Percentiles rank a stretch among this genome's conserved stretches.
These are phyloP conservation scores for Centaurea solstitialis DNA, from an alignment of 129 eudicot species.

Conservation along the genomic window DNA sequence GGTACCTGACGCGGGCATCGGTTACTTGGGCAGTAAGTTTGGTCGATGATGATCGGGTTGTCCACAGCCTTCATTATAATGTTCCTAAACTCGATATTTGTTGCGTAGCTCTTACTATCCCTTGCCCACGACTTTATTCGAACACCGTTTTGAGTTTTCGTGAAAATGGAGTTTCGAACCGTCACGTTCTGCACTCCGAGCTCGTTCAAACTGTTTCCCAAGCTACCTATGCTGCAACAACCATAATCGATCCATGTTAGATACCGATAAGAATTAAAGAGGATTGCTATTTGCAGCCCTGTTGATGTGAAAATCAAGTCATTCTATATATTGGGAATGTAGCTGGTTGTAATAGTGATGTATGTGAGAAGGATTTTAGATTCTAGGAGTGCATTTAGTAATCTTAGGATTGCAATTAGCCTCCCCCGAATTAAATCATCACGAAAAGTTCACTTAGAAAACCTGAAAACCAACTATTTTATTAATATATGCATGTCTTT, in stretches of 20 bases:
- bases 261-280: neutral
- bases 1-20: slow-evolving; percentile 55
- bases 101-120: slow-evolving; percentile 64
- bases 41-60: slow-evolving; percentile 79
- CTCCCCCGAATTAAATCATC: neutral
- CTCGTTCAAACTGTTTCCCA: slow-evolving; percentile 60
- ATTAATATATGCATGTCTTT: no score
- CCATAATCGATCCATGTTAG: neutral
- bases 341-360: no score
- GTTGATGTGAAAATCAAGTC: no score
- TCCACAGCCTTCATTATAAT: slow-evolving; percentile 64
- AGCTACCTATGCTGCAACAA: slow-evolving; percentile 65
- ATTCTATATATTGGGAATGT: no score
- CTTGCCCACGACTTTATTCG: slow-evolving; percentile 91
- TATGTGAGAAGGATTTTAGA: no score
- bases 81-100: slow-evolving; percentile 49
- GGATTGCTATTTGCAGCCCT: no score
- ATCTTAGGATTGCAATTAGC: no score
- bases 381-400: no score
- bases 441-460: neutral
- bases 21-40: slow-evolving; percentile 69
- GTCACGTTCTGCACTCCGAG: slow-evolving; percentile 77
- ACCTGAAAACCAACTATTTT: neutral
- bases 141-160: slow-evolving; percentile 72
- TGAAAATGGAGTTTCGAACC: slow-evolving; percentile 44